These are phyloP conservation scores for Euphorbia corollata DNA, from an alignment of 441 rosid genomes.

Conservation along the genomic window DNA sequence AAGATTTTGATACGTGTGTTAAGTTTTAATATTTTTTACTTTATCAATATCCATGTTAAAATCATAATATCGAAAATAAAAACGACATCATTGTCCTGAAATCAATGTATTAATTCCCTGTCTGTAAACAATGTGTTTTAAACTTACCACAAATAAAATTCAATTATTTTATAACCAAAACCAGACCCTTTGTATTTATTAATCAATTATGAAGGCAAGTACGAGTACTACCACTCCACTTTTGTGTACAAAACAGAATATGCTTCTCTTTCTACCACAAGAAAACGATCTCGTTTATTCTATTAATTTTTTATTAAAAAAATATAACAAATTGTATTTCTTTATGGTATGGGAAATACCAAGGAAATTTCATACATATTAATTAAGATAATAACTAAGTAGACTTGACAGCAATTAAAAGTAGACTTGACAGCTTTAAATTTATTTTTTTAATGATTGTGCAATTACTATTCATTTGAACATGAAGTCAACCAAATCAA, in stretches of 20 bases:
- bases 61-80: too few relatives aligned
- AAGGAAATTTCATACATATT: not conserved
- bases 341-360: too few relatives aligned
- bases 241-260: not conserved
- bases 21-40: too few relatives aligned
- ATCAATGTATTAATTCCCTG: not conserved
- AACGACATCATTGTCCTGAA: too few relatives aligned
- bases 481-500: too few relatives aligned
- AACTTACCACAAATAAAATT: too few relatives aligned
- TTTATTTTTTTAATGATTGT: not conserved
- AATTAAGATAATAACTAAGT: not conserved
- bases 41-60: too few relatives aligned
- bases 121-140: not conserved
- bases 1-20: too few relatives aligned
- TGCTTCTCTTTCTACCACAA: not conserved
- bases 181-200: not conserved
- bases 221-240: not conserved
- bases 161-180: not conserved
- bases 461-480: too few relatives aligned
- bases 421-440: not conserved
- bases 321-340: too few relatives aligned
- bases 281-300: not conserved
- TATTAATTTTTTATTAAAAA: too few relatives aligned
- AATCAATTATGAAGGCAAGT: not conserved
- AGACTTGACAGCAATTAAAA: too few relatives aligned